Base-by-base conservation (phyloP, 148 eudicot species). In the Fagopyrum tataricum region DNA sequence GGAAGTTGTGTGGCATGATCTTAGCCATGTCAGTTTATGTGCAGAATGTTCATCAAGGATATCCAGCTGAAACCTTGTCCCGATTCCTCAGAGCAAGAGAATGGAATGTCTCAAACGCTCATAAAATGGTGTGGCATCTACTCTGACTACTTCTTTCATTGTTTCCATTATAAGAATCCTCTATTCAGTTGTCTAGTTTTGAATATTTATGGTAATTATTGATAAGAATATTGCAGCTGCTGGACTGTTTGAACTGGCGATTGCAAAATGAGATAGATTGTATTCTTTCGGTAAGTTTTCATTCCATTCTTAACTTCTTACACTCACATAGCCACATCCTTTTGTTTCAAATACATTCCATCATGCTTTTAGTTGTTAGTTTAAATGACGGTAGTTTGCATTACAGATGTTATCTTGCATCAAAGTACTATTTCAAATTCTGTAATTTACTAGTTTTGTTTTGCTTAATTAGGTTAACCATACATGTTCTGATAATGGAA, bases 61-160 rank as follows among this genome's bases (percentile, higher is more conserved):
- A 83, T 77, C 87, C 84, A 17, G 68, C 72, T 23, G 90, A 86
- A 64, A 74, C 88, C 49, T 75, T 86, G 73, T 72, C 26, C 7
- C 85, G 93, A n/a, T 86, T 89, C 75, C 79, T 89, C 44, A 86
- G 78, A 81, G 93, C 93, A 43, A 86, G 93, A 75, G 90, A 86
- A 21, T 85, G 93, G 77, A 76, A 77, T 82, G 86, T 87, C 18
- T 23, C 82, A 44, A 82, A 80, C 51, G 93, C 90, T 64, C 78
- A 87, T 74, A 80, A 80, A 46, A 89, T 89, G 93, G 93, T 70
- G 48, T 43, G 66, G 76, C 44, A 39, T 62, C 55, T 15, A 61
- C 37, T 58, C 72, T 24, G 49, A 26, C 46, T 26, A n/a, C 12
- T 64, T 37, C 44, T 5, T 43, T 37, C 20, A 2, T 4, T 64